These are phyloP conservation scores for Celoporthe dispersa DNA, from an alignment of 2,329 filamentous ascomycete species.

Conservation along the genomic window DNA sequence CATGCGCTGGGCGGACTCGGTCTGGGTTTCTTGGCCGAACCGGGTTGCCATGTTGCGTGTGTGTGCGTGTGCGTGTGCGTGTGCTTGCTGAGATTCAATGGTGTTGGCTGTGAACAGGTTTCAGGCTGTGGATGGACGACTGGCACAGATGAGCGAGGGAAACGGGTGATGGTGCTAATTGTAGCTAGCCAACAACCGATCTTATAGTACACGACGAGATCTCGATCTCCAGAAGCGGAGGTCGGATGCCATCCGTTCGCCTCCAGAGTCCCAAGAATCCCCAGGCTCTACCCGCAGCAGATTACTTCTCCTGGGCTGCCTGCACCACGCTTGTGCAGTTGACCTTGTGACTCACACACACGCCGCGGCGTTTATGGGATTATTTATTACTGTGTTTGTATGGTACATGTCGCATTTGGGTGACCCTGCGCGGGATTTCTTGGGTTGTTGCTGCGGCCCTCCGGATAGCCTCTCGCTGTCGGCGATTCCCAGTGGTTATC, in stretches of 20 bases:
- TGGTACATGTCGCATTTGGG: background rate
- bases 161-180: background rate
- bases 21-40: slow-evolving; percentile 32
- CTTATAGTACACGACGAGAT: background rate
- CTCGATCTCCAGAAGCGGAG: background rate
- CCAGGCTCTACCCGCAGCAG: background rate
- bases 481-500: background rate
- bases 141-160: too few species aligned
- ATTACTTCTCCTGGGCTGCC: background rate
- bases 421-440: background rate
- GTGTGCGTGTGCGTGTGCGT: background rate
- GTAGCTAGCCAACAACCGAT: background rate
- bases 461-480: too few species aligned
- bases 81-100: background rate
- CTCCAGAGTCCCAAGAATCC: too few species aligned
- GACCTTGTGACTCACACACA: background rate
- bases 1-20: slow-evolving; percentile 37
- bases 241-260: background rate
- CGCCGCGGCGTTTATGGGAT: too few species aligned
- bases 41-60: slow-evolving; percentile 8
- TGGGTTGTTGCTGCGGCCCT: too few species aligned
- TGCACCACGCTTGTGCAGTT: background rate
- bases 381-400: too few species aligned
- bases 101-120: background rate
- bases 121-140: too few species aligned